Conservation (phyloP, 2,329 filamentous ascomycete genomes). For the Xylaria multiplex region DNA sequence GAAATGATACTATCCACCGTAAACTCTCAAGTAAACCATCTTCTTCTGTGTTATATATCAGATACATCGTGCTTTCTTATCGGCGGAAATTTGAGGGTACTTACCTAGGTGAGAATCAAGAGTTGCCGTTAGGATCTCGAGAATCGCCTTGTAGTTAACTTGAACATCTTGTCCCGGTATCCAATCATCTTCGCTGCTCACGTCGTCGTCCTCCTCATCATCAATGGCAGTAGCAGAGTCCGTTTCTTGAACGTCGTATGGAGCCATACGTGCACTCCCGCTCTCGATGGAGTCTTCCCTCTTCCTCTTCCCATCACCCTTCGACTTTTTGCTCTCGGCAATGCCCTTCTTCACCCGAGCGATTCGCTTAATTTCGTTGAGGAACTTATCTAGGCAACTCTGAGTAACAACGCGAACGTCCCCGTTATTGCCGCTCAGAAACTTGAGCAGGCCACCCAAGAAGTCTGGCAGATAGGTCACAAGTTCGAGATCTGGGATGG, state of each 20-base stretch:
- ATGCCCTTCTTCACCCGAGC: constrained; percentile 92
- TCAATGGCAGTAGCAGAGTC: constrained; percentile 64
- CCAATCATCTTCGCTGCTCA: constrained; percentile 88
- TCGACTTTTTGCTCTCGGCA: constrained; percentile 81
- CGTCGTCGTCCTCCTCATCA: constrained; percentile 66
- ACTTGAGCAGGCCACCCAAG: constrained; percentile 86
- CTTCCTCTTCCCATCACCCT: constrained; percentile 74
- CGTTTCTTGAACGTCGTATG: constrained; percentile 70
- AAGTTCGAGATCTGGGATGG: constrained; percentile 94
- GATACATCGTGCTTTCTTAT: constrained; percentile 19
- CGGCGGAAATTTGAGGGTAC: constrained; percentile 39
- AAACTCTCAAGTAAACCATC: constrained; percentile 91
- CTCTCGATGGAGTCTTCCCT: constrained; percentile 75
- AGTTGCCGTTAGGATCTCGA: constrained; percentile 91
- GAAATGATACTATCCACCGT: constrained; percentile 94
- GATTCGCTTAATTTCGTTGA: constrained; percentile 94
- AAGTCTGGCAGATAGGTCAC: constrained; percentile 94
- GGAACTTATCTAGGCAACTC: constrained; percentile 85
- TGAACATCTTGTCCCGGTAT: constrained; percentile 96
- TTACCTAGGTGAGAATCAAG: constrained; percentile 82
- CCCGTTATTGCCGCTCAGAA: constrained; percentile 87
- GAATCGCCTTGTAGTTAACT: constrained; percentile 89
- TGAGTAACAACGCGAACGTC: constrained; percentile 97
- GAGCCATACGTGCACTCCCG: constrained; percentile 66
- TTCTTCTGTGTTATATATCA: constrained; percentile 70